Evolutionary conservation across 2,329 filamentous ascomycete genomes (phyloP), one percentile per base, ranked within the genome.

Genomic region (Plenodomus lindquistii): DNA sequence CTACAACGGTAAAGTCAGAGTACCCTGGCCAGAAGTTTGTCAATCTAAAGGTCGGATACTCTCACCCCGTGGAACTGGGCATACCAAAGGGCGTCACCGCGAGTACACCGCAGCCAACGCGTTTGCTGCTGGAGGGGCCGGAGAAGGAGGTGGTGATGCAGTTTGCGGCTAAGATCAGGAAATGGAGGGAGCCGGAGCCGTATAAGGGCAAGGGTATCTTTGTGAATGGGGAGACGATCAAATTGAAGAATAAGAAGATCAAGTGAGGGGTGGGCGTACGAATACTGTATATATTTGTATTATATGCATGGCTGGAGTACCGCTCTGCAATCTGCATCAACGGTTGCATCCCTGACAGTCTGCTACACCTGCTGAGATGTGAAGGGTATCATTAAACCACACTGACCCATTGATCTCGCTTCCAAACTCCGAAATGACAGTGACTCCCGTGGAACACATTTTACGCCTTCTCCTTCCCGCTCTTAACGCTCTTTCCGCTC

Each of bases 191-290:
- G 57, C 94, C 94, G 22, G 94, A 99, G 77, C 94, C 94, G 58
- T 99, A 99, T 77, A 99, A 99, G 84, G 94, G 94, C 60, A 97
- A 99, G 85, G 94, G 94, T 64, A 96, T 99, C 63, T 99, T 97
- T 72, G 87, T 99, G 65, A 95, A 97, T 69, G 91, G 92, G 56
- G 91, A 99, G 81, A 97, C 91, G 22, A 97, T 99, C 77, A 96
- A 88, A 82, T 75, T 99, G 75, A 99, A 99, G 86, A 88, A 90
- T 67, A 99, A 97, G 87, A 79, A 79, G 71, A 79, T 79, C 63
- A 79, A 79, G 62, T 80, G 59, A 62, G 42, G 13, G 42, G 7
- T 20, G 3, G 11, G 15, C 37, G 37, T 37, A 37, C 41, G 48
- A n/a, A n/a, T n/a, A 45, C 52, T 44, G 44, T 51, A 48, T 47